A percentile compares a stretch with the other conserved stretches of the same genome.
phyloP scores from a whole-genome alignment of 352 stramenopile genomes.

The Phytophthora europaea region DNA sequence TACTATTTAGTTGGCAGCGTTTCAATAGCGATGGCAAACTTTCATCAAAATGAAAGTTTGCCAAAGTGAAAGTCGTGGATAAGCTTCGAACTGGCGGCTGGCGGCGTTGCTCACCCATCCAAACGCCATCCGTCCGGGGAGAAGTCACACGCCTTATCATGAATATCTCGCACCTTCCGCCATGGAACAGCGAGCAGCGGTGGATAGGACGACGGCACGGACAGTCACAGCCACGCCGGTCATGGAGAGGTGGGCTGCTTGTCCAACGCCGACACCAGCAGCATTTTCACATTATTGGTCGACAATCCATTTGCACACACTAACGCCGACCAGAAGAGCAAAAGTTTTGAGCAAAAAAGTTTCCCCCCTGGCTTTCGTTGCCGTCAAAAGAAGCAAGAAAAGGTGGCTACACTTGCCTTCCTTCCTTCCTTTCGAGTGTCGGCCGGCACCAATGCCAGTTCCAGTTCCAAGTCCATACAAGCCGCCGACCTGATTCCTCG shows the following conservation, averaged over 20 bases:
- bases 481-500: not conserved
- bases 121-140: not conserved
- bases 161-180: conserved; percentile 1
- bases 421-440: too few relatives aligned
- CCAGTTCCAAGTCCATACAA: not conserved
- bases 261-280: too few relatives aligned
- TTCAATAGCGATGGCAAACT: too few relatives aligned
- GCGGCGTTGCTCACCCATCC: not conserved
- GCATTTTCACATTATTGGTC: too few relatives aligned
- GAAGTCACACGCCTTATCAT: not conserved
- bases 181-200: conserved; percentile 7
- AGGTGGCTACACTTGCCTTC: not conserved
- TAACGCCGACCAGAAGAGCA: not conserved
- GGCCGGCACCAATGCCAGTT: not conserved
- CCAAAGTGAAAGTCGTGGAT: not conserved
- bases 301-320: too few relatives aligned
- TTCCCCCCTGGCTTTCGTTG: not conserved
- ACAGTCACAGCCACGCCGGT: not conserved
- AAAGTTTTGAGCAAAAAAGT: not conserved
- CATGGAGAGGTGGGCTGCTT: too few relatives aligned
- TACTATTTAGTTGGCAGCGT: conserved; percentile 13
- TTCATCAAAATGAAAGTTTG: too few relatives aligned
- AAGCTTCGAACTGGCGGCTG: not conserved
- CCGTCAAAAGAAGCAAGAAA: too few relatives aligned
- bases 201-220: conserved; percentile 18